Conservation (phyloP, 345 rosid species). For the Hevea brasiliensis region DNA sequence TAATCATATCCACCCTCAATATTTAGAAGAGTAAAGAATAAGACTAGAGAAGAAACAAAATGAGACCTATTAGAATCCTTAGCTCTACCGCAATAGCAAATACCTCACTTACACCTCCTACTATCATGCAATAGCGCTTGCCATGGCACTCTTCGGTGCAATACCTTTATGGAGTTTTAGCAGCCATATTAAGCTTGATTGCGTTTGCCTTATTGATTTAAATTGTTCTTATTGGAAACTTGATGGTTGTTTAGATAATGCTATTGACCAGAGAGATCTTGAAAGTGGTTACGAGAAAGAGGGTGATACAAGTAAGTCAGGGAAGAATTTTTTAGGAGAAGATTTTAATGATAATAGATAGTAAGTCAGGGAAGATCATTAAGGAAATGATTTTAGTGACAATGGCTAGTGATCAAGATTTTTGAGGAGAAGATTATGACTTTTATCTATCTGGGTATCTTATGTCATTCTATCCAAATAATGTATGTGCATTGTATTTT, state of each 20-base stretch:
- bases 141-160: slow-evolving; percentile 98
- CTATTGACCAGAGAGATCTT: slow-evolving; percentile 1
- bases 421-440: too few relatives aligned
- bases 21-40: neutral
- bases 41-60: neutral
- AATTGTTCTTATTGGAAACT: slow-evolving; percentile 95
- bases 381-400: slow-evolving; percentile 29
- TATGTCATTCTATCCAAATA: too few relatives aligned
- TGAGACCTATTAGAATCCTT: slow-evolving; percentile 27
- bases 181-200: slow-evolving; percentile 89
- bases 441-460: too few relatives aligned
- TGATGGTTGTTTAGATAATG: slow-evolving; percentile 39
- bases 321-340: too few relatives aligned
- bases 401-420: slow-evolving; percentile 34
- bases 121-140: slow-evolving; percentile 40
- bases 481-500: too few relatives aligned
- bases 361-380: slow-evolving; percentile 4
- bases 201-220: slow-evolving; percentile 84
- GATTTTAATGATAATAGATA: too few relatives aligned
- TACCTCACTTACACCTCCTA: slow-evolving; percentile 23
- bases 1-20: too few relatives aligned
- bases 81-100: slow-evolving; percentile 20
- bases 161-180: slow-evolving; percentile 89
- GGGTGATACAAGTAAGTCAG: neutral
- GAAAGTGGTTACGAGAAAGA: slow-evolving; percentile 20